Evolutionary conservation across 768 basidiomycete genomes (phyloP).

Genomic region (Leccinum arenicola): DNA sequence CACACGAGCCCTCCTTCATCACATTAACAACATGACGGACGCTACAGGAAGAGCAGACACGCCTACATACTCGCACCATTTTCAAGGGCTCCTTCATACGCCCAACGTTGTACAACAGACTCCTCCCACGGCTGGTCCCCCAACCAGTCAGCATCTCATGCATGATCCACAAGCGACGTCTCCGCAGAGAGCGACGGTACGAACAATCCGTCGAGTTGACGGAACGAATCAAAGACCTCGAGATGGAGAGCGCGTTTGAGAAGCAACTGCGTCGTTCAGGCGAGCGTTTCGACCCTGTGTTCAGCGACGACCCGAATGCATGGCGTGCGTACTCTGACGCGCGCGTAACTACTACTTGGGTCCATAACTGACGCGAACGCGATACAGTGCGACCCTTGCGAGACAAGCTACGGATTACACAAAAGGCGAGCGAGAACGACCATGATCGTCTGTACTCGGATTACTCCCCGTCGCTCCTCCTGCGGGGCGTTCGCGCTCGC

Average conservation of each 20-base stretch:
- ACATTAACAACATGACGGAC: background rate
- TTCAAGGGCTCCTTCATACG: slow-evolving; percentile 72
- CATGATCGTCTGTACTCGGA: slow-evolving; percentile 39
- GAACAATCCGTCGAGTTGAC: slow-evolving; percentile 30
- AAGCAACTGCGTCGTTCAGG: slow-evolving; percentile 15
- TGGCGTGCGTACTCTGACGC: slow-evolving; percentile 20
- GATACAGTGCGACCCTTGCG: slow-evolving; percentile 38
- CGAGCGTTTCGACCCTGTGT: slow-evolving; percentile 27
- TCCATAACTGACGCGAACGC: slow-evolving; percentile 5
- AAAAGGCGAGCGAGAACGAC: slow-evolving; percentile 38
- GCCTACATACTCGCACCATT: slow-evolving; percentile 57
- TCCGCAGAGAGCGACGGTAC: slow-evolving; percentile 45
- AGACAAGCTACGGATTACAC: slow-evolving; percentile 31
- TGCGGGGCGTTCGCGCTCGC: slow-evolving; percentile 52
- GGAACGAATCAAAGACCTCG: slow-evolving; percentile 35
- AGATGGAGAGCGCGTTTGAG: slow-evolving; percentile 41
- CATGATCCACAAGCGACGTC: slow-evolving; percentile 59
- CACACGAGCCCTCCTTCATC: background rate
- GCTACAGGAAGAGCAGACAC: slow-evolving; percentile 52
- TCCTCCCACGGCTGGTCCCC: slow-evolving; percentile 76
- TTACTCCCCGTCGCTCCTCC: slow-evolving; percentile 48
- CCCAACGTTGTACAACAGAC: slow-evolving; percentile 58
- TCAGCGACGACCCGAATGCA: slow-evolving; percentile 15
- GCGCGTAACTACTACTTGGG: background rate
- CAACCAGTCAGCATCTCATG: slow-evolving; percentile 70